A percentile compares a stretch with the other conserved stretches of the same genome.
Evolutionary conservation across 2,329 filamentous ascomycete genomes (phyloP).

Genomic region (Geosmithia putterillii): DNA sequence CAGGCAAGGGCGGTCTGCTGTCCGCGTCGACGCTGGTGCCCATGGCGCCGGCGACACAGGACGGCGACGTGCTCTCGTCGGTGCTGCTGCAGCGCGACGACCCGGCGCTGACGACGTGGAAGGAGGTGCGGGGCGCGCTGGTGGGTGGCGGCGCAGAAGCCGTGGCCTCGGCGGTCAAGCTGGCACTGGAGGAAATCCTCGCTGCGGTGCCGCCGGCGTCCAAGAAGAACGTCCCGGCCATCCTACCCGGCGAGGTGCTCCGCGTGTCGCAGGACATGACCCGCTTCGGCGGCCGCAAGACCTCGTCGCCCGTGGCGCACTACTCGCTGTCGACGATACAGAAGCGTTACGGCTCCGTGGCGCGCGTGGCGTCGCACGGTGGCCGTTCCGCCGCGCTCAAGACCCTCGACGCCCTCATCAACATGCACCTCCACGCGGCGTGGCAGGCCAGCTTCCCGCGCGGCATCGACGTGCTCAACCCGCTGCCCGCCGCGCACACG

Average conservation of each 20-base stretch:
- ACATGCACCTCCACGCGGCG: conserved; percentile 69
- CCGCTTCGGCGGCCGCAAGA: conserved; percentile 46
- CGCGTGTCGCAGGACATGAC: background rate
- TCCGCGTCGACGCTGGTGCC: conserved; percentile 71
- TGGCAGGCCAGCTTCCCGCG: conserved; percentile 71
- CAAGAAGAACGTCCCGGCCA: conserved; percentile 50
- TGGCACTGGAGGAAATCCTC: conserved; percentile 42
- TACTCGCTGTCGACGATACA: conserved; percentile 55
- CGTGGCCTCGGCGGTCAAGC: conserved; percentile 51
- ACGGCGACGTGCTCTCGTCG: conserved; percentile 58
- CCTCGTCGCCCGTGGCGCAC: conserved; percentile 61
- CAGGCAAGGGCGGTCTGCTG: conserved; percentile 67
- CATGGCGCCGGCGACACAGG: conserved; percentile 47
- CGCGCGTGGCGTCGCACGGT: conserved; percentile 27
- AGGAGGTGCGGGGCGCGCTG: conserved; percentile 57
- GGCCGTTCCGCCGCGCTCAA: conserved; percentile 45
- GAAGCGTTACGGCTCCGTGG: conserved; percentile 47
- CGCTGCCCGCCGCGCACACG: conserved; percentile 56
- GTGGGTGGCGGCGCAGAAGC: conserved; percentile 57
- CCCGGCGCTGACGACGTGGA: conserved; percentile 60
- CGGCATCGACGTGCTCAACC: conserved; percentile 74
- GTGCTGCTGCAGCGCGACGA: conserved; percentile 69
- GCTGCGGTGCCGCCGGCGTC: conserved; percentile 44
- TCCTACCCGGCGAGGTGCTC: conserved; percentile 45
- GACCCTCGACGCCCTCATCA: conserved; percentile 63